phyloP scores from a whole-genome alignment of 1,284 basidiomycete genomes.

The Cutaneotrichosporon dermatis region DNA sequence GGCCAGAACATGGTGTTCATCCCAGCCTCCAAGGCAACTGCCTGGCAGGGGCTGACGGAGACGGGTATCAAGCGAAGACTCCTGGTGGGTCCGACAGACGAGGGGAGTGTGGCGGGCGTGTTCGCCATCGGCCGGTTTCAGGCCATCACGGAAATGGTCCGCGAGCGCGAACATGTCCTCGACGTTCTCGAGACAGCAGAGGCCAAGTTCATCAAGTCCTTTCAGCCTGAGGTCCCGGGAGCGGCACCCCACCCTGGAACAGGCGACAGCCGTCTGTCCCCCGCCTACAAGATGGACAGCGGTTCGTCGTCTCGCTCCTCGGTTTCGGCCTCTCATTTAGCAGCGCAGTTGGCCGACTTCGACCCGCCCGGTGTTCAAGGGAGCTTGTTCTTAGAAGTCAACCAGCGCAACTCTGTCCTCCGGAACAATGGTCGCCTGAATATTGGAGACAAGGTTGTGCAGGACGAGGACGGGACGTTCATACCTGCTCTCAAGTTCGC shows the following conservation, averaged over 20 bases:
- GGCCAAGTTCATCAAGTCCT: constrained; percentile 68
- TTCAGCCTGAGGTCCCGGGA: constrained; percentile 35
- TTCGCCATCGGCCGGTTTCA: constrained; percentile 65
- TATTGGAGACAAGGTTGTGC: constrained; percentile 59
- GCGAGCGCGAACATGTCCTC: constrained; percentile 65
- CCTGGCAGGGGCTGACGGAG: constrained; percentile 67
- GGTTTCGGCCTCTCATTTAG: no score
- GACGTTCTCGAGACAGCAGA: constrained; percentile 73
- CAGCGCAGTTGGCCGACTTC: not conserved
- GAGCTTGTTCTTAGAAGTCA: constrained; percentile 9
- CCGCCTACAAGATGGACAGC: not conserved
- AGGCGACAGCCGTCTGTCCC: no score
- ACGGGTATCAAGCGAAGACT: constrained; percentile 21
- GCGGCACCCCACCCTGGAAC: not conserved
- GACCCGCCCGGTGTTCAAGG: constrained; percentile 2
- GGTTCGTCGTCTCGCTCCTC: not conserved
- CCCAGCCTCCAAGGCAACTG: constrained; percentile 56
- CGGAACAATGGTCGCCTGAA: constrained; percentile 62
- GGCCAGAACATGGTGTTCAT: constrained; percentile 64
- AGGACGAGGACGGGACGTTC: constrained; percentile 57
- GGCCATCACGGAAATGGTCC: constrained; percentile 53
- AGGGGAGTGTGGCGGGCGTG: constrained; percentile 64
- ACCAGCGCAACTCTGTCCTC: constrained; percentile 8
- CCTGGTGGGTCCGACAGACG: constrained; percentile 23
- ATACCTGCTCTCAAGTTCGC: constrained; percentile 13